These are phyloP conservation scores for Pythium myriotylum DNA, from an alignment of 352 stramenopile species.

Conservation along the genomic window DNA sequence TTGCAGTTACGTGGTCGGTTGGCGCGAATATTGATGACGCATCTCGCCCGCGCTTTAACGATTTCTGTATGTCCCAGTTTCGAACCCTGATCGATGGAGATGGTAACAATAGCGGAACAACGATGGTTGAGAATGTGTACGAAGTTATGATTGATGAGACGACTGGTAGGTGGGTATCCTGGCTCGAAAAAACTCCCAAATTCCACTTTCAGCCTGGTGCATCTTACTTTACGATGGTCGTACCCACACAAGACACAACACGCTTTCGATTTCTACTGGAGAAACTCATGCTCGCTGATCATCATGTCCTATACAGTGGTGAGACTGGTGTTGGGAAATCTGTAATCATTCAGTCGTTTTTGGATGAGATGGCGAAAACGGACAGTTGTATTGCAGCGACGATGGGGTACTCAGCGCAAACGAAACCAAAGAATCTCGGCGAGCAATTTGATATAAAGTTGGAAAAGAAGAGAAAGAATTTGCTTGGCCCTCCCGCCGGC, in stretches of 20 bases:
- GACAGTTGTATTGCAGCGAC: constrained; percentile 82
- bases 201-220: constrained; percentile 86
- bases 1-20: constrained; percentile 83
- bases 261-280: constrained; percentile 93
- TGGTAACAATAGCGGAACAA: constrained; percentile 26
- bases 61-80: constrained; percentile 85
- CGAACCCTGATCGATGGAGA: constrained; percentile 55
- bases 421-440: constrained; percentile 81
- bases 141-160: constrained; percentile 83
- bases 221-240: constrained; percentile 95
- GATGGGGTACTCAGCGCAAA: constrained; percentile 91
- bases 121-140: constrained; percentile 77
- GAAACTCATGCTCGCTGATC: constrained; percentile 78
- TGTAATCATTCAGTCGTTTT: constrained; percentile 90
- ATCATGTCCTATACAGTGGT: constrained; percentile 89
- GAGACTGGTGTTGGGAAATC: constrained; percentile 94
- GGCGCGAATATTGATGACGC: constrained; percentile 88
- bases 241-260: constrained; percentile 95
- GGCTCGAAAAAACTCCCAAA: constrained; percentile 85
- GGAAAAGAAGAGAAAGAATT: constrained; percentile 95
- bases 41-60: constrained; percentile 82
- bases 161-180: constrained; percentile 79
- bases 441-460: constrained; percentile 93
- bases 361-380: constrained; percentile 87
- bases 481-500: constrained; percentile 87